These are phyloP conservation scores for Termitomyces sp. DNA, from an alignment of 768 basidiomycete genomes.

Conservation along the genomic window DNA sequence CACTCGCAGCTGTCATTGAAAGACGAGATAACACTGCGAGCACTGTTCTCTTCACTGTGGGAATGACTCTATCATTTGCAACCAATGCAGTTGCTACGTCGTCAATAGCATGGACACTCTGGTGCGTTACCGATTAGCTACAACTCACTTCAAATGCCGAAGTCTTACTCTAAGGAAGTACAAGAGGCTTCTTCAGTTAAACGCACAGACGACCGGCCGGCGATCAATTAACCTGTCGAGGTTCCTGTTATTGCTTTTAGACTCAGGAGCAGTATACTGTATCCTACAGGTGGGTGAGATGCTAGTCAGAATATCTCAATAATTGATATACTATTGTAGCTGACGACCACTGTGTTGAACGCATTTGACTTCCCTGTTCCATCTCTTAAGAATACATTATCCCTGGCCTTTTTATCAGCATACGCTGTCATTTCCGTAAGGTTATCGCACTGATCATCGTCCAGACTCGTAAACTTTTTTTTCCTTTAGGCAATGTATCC, in stretches of 20 bases:
- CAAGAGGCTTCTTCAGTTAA: background rate
- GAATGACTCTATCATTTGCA: background rate
- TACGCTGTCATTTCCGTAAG: constrained; percentile 2
- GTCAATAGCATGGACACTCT: background rate
- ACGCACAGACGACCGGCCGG: background rate
- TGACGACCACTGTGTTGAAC: background rate
- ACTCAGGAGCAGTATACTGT: background rate
- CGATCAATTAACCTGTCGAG: background rate
- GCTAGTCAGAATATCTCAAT: too few relatives aligned
- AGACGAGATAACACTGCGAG: background rate
- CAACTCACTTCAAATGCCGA: background rate
- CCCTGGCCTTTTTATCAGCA: background rate
- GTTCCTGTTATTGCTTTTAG: background rate
- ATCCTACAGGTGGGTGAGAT: background rate
- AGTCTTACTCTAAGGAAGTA: background rate
- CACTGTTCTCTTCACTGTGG: background rate
- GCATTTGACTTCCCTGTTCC: background rate
- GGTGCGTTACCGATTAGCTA: background rate
- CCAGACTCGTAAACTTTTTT: background rate
- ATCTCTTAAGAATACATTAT: background rate
- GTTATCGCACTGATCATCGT: too few relatives aligned
- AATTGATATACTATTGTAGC: background rate
- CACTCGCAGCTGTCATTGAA: background rate
- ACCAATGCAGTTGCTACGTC: background rate
- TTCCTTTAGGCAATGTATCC: constrained; percentile 4